phyloP scores from a whole-genome alignment of 768 basidiomycete genomes.

The Tulasnella calospora region DNA sequence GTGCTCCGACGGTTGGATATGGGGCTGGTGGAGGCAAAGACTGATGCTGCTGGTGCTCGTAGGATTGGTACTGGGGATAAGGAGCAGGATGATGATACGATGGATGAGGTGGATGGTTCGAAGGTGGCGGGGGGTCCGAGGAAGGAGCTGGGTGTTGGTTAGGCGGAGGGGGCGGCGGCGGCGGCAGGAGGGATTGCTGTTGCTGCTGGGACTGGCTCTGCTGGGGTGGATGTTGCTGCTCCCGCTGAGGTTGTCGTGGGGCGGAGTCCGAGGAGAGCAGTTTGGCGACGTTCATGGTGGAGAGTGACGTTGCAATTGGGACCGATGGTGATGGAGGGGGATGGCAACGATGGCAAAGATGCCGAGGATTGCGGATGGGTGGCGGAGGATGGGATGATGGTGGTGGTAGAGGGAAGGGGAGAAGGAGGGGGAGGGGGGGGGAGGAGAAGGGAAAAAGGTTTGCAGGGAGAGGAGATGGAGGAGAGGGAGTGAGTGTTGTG shows the following conservation, averaged over 20 bases:
- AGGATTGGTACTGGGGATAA: slow-evolving; percentile 14
- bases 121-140: slow-evolving; percentile 1
- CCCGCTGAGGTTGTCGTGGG: background rate
- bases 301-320: background rate
- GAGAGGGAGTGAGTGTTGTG: background rate
- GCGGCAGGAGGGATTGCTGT: background rate
- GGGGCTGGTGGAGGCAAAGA: background rate
- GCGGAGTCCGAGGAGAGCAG: background rate
- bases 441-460: background rate
- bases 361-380: background rate
- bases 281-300: slow-evolving; percentile 1
- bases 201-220: background rate
- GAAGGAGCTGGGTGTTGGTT: background rate
- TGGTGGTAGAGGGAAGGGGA: background rate
- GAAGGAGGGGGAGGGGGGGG: background rate
- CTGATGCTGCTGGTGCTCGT: slow-evolving; percentile 13
- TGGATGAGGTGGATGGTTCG: background rate
- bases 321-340: background rate
- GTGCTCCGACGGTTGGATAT: slow-evolving; percentile 1
- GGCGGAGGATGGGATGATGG: background rate
- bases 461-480: background rate
- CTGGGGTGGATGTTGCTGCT: background rate
- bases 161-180: background rate
- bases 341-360: background rate
- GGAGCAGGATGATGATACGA: background rate